Conservation (phyloP, 1,284 basidiomycete species). For the Pseudozyma tsukubaensis region DNA sequence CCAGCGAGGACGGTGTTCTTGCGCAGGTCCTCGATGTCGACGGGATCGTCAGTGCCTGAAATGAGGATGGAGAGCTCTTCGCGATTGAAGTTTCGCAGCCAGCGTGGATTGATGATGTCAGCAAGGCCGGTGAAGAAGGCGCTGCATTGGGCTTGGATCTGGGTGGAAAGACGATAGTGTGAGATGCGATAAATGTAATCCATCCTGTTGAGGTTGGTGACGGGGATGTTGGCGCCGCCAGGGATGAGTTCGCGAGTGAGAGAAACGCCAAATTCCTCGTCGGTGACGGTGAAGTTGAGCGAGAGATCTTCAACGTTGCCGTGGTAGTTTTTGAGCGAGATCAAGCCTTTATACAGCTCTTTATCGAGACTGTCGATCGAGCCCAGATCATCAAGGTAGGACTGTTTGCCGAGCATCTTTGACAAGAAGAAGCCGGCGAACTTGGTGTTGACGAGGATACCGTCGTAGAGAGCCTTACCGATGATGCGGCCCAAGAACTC, state of each 20-base stretch:
- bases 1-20: slow-evolving; percentile 63
- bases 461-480: slow-evolving; percentile 96
- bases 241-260: slow-evolving; percentile 83
- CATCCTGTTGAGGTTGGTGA: slow-evolving; percentile 88
- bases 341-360: slow-evolving; percentile 89
- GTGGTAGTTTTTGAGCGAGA: slow-evolving; percentile 91
- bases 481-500: slow-evolving; percentile 91
- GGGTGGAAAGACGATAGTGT: slow-evolving; percentile 86
- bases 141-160: slow-evolving; percentile 82
- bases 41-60: slow-evolving; percentile 61
- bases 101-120: slow-evolving; percentile 66
- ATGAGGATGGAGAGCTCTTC: slow-evolving; percentile 65
- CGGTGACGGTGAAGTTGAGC: slow-evolving; percentile 87
- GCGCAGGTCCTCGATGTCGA: slow-evolving; percentile 63
- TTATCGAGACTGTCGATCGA: slow-evolving; percentile 70
- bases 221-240: slow-evolving; percentile 84
- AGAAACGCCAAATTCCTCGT: slow-evolving; percentile 91
- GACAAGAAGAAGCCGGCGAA: slow-evolving; percentile 96
- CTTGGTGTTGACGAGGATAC: slow-evolving; percentile 93
- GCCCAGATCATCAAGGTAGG: slow-evolving; percentile 60
- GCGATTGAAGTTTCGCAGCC: slow-evolving; percentile 65
- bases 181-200: slow-evolving; percentile 89
- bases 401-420: slow-evolving; percentile 72
- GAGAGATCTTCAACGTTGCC: slow-evolving; percentile 91
- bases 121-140: slow-evolving; percentile 72